These are phyloP conservation scores for Astrephomene gubernaculifera DNA, from an alignment of 139 green algal genomes.

Conservation along the genomic window DNA sequence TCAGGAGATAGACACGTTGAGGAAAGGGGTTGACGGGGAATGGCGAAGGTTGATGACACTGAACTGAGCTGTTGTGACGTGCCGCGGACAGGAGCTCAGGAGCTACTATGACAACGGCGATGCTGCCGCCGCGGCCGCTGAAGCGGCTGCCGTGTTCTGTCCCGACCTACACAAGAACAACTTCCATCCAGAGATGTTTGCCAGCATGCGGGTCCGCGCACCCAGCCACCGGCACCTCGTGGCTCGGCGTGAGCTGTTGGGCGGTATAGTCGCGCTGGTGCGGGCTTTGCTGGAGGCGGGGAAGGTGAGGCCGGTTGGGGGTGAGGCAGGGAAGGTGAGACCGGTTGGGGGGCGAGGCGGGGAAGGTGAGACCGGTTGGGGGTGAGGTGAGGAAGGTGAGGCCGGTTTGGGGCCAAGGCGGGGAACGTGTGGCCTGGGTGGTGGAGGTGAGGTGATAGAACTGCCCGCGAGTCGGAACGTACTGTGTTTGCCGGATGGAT, in stretches of 20 bases:
- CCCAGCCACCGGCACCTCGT: neutral
- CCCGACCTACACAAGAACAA: constrained; percentile 36
- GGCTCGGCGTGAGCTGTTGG: constrained; percentile 41
- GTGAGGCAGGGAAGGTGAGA: neutral
- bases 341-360: too few relatives aligned
- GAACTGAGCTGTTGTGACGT: too few relatives aligned
- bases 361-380: neutral
- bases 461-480: too few relatives aligned
- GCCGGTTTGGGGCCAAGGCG: too few relatives aligned
- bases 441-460: too few relatives aligned
- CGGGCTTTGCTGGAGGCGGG: constrained; percentile 18
- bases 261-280: constrained; percentile 39
- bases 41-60: too few relatives aligned
- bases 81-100: too few relatives aligned
- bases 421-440: neutral
- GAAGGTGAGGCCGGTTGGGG: constrained; percentile 10
- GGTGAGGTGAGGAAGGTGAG: neutral
- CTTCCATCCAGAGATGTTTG: constrained; percentile 29
- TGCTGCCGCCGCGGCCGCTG: neutral
- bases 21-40: too few relatives aligned
- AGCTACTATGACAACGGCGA: too few relatives aligned
- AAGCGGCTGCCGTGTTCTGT: neutral
- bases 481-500: too few relatives aligned
- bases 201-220: neutral
- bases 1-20: too few relatives aligned